These are phyloP conservation scores for Porogramme epimiltina DNA, from an alignment of 1,284 basidiomycete species.

Conservation along the genomic window DNA sequence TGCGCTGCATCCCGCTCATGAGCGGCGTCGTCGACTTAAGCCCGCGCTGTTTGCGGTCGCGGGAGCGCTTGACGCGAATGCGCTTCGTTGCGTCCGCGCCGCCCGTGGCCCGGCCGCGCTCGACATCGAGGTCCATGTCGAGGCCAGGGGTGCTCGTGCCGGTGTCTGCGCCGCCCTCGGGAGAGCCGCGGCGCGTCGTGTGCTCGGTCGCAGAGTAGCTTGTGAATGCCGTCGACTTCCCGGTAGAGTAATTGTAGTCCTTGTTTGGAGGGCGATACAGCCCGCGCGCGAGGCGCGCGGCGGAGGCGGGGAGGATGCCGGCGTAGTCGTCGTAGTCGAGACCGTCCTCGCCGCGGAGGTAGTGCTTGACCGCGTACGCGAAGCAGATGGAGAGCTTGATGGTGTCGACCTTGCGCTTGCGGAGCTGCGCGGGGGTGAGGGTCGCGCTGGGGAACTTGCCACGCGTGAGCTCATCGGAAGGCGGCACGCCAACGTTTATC, in stretches of 20 bases:
- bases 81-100: constrained; percentile 68
- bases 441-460: constrained; percentile 50
- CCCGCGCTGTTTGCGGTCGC: constrained; percentile 40
- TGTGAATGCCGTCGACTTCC: constrained; percentile 42
- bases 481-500: constrained; percentile 76
- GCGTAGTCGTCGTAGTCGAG: constrained; percentile 65
- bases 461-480: constrained; percentile 47
- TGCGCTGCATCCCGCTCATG: constrained; percentile 50
- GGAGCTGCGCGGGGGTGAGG: constrained; percentile 59
- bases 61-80: constrained; percentile 66
- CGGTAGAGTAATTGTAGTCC: constrained; percentile 19
- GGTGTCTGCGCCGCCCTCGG: constrained; percentile 12
- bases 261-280: constrained; percentile 21
- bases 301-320: constrained; percentile 64
- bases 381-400: constrained; percentile 73
- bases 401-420: constrained; percentile 69
- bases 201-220: constrained; percentile 38
- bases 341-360: constrained; percentile 78
- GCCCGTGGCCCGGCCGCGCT: constrained; percentile 16
- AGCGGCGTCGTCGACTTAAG: constrained; percentile 55
- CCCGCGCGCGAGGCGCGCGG: constrained; percentile 39
- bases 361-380: constrained; percentile 73
- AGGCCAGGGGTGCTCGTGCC: constrained; percentile 27
- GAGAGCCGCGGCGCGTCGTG: constrained; percentile 25
- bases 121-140: constrained; percentile 11